A percentile compares a stretch with the other conserved stretches of the same genome.
Evolutionary conservation across 2,329 filamentous ascomycete genomes (phyloP).

Genomic region (Colletotrichum tamarilloi): DNA sequence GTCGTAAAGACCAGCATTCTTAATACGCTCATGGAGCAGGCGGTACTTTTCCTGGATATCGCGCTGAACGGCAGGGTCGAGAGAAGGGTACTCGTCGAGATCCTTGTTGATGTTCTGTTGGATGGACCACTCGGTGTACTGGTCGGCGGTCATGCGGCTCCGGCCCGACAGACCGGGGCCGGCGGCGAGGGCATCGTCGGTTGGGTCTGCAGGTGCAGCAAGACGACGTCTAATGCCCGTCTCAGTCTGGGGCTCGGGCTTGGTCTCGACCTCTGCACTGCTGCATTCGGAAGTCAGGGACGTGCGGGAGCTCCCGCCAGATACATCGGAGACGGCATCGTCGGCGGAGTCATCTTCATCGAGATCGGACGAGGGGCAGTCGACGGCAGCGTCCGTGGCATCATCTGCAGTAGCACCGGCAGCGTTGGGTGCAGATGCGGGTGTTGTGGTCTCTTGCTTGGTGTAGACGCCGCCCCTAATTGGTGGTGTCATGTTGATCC

Average conservation of each 20-base stretch:
- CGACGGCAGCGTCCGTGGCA: constrained; percentile 20
- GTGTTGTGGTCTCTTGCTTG: constrained; percentile 35
- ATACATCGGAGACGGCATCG: constrained; percentile 30
- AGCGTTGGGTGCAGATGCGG: constrained; percentile 2
- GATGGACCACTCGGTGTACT: constrained; percentile 50
- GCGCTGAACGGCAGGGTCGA: constrained; percentile 65
- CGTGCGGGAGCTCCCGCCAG: constrained; percentile 32
- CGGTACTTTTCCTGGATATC: constrained; percentile 68
- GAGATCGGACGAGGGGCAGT: constrained; percentile 29
- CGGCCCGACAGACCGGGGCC: constrained; percentile 16
- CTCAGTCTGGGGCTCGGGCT: constrained; percentile 5
- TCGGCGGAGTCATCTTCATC: constrained; percentile 29
- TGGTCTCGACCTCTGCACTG: constrained; percentile 26
- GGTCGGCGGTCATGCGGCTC: constrained; percentile 35
- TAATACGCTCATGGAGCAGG: constrained; percentile 63
- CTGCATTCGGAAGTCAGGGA: constrained; percentile 36
- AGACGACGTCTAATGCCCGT: constrained; percentile 28
- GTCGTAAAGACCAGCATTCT: constrained; percentile 66
- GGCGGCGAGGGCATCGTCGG: not conserved
- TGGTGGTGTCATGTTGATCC: constrained; percentile 69
- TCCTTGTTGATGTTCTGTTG: constrained; percentile 49
- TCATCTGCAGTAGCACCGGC: constrained; percentile 3
- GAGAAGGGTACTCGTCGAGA: constrained; percentile 58
- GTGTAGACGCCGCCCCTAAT: constrained; percentile 62
- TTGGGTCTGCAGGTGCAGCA: constrained; percentile 6